These are phyloP conservation scores for Polyporus arcularius DNA, from an alignment of 768 basidiomycete species.

Conservation along the genomic window DNA sequence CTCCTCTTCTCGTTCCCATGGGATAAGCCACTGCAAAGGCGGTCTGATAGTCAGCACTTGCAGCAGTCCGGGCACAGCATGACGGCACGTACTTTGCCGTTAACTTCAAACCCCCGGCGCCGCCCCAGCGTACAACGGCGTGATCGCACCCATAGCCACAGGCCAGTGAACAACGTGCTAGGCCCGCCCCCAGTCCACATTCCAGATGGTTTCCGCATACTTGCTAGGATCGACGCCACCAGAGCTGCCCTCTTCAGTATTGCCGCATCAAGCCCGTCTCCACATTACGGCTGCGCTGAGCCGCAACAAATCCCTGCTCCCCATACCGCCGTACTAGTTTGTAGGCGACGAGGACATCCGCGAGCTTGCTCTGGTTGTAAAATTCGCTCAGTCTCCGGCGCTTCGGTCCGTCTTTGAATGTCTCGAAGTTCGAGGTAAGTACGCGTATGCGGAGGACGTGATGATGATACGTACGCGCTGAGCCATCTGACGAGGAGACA, in stretches of 20 bases:
- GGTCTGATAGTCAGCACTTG: neutral
- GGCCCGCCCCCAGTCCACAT: neutral
- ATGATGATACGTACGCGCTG: slow-evolving; percentile 45
- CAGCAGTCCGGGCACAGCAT: too few species aligned
- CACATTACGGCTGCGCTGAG: neutral
- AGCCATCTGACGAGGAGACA: slow-evolving; percentile 38
- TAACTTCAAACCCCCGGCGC: slow-evolving; percentile 33
- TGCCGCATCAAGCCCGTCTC: slow-evolving; percentile 45
- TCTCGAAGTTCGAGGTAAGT: slow-evolving; percentile 40
- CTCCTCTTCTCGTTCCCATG: slow-evolving; percentile 26
- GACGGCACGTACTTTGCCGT: slow-evolving; percentile 40
- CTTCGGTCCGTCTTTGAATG: slow-evolving; percentile 29
- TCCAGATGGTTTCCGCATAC: too few species aligned
- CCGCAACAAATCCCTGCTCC: slow-evolving; percentile 43
- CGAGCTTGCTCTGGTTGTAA: slow-evolving; percentile 45
- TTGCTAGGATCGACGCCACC: neutral
- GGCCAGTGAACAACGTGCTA: slow-evolving; percentile 22
- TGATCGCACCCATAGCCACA: slow-evolving; percentile 30
- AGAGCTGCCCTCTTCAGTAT: neutral
- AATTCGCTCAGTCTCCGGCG: slow-evolving; percentile 18
- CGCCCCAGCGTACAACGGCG: slow-evolving; percentile 35
- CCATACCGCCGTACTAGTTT: slow-evolving; percentile 50
- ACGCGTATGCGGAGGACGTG: slow-evolving; percentile 40
- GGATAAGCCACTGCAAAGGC: slow-evolving; percentile 24
- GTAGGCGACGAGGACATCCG: slow-evolving; percentile 38